Evolutionary conservation across 176 grass and related monocot genomes (phyloP).

Genomic region (Stipa capillata): DNA sequence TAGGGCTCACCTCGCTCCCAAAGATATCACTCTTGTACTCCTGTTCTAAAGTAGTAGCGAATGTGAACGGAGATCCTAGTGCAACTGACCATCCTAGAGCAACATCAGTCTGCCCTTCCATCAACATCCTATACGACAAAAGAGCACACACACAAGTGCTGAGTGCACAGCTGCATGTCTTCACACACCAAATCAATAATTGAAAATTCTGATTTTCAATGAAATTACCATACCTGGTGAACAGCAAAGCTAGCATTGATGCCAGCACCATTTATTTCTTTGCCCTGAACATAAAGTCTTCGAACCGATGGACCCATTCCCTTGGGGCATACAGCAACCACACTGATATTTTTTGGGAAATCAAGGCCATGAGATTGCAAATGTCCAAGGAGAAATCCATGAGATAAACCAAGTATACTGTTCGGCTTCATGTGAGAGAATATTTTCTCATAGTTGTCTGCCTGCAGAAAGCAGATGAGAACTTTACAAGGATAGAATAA

Average conservation of each 20-base stretch:
- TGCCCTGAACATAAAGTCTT: conserved; percentile 76
- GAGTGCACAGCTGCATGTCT: background rate
- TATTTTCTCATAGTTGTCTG: conserved; percentile 83
- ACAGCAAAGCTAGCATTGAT: conserved; percentile 85
- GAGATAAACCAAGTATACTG: conserved; percentile 72
- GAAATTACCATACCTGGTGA: conserved; percentile 49
- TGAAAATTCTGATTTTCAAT: background rate
- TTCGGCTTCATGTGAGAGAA: conserved; percentile 89
- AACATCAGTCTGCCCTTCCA: conserved; percentile 80
- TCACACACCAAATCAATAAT: background rate
- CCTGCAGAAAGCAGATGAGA: conserved; percentile 14
- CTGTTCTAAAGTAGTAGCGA: conserved; percentile 64
- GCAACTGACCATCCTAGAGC: conserved; percentile 84
- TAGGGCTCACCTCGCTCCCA: conserved; percentile 56
- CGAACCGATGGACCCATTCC: conserved; percentile 80
- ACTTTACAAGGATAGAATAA: background rate
- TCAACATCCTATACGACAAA: conserved; percentile 58
- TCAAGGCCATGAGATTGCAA: conserved; percentile 55
- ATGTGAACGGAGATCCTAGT: conserved; percentile 76
- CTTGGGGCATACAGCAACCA: conserved; percentile 78
- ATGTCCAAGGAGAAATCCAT: conserved; percentile 78
- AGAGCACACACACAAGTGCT: background rate
- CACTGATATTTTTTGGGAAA: conserved; percentile 76
- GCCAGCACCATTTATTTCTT: conserved; percentile 81
- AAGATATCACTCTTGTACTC: conserved; percentile 88